These are phyloP conservation scores for Xylaria flabelliformis DNA, from an alignment of 495 filamentous ascomycete genomes.

Conservation along the genomic window DNA sequence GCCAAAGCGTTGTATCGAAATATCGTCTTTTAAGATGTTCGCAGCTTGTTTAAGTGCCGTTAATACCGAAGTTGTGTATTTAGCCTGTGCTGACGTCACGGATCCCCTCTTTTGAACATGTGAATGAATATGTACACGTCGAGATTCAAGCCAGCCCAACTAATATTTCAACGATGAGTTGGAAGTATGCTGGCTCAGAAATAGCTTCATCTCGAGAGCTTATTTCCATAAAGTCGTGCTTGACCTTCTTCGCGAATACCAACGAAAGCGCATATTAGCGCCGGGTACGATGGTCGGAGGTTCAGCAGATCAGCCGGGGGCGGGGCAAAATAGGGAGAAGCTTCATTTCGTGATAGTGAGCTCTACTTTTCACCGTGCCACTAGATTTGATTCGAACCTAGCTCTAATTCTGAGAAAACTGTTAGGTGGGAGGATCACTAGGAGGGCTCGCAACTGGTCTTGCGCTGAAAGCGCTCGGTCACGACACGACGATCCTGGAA, in stretches of 20 bases:
- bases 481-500: constrained; percentile 61
- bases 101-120: constrained; percentile 11
- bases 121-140: background rate
- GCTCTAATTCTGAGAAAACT: background rate
- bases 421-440: constrained; percentile 57
- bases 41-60: background rate
- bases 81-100: constrained; percentile 26
- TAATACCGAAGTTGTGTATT: background rate
- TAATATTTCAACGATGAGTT: background rate
- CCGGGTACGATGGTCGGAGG: background rate
- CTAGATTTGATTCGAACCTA: background rate
- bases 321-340: constrained; percentile 24
- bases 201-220: background rate
- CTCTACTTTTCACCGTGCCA: background rate
- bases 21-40: background rate
- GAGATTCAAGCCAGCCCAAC: background rate
- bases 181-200: background rate
- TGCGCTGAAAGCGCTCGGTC: constrained; percentile 55
- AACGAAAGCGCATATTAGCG: background rate
- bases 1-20: background rate
- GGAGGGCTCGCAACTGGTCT: constrained; percentile 55
- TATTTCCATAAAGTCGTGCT: background rate
- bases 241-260: background rate
- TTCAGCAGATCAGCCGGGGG: background rate
- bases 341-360: constrained; percentile 45